Conservation (phyloP, 768 basidiomycete genomes). For the Russula sp. region DNA sequence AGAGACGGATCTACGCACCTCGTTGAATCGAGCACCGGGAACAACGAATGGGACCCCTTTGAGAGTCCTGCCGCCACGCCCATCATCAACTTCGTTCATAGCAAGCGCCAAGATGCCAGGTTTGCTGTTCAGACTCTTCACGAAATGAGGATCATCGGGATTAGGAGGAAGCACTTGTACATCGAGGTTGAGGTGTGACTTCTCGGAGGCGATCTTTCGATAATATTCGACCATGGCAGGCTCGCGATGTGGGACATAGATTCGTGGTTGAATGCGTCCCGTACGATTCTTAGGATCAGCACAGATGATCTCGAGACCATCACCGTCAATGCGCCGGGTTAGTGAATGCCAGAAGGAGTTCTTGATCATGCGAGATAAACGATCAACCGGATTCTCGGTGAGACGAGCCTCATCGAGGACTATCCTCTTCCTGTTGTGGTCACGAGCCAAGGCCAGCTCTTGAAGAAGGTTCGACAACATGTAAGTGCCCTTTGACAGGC, state of each 20-base stretch:
- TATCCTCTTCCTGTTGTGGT: conserved; percentile 92
- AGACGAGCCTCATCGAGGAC: conserved; percentile 98
- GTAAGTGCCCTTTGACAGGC: conserved; percentile 75
- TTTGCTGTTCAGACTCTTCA: conserved; percentile 89
- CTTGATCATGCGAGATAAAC: conserved; percentile 94
- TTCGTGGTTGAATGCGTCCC: conserved; percentile 81
- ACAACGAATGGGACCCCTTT: conserved; percentile 97
- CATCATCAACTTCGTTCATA: conserved; percentile 87
- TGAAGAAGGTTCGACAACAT: conserved; percentile 99
- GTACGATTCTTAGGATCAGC: conserved; percentile 98
- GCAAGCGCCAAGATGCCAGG: conserved; percentile 93
- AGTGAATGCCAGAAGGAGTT: conserved; percentile 98
- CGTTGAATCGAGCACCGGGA: conserved; percentile 91
- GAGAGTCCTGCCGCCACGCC: conserved; percentile 68
- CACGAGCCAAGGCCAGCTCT: conserved; percentile 93
- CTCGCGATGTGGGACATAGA: conserved; percentile 92
- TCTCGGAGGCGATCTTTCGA: conserved; percentile 79
- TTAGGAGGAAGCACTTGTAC: conserved; percentile 86
- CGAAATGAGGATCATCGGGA: conserved; percentile 81
- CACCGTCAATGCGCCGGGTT: conserved; percentile 94
- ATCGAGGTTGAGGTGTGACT: conserved; percentile 90
- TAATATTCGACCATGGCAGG: conserved; percentile 96
- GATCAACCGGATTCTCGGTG: conserved; percentile 95
- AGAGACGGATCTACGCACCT: conserved; percentile 45
- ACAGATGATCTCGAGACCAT: conserved; percentile 94